Conservation (phyloP, 176 grass and related monocot species). For the Coix lacrymajobi region DNA sequence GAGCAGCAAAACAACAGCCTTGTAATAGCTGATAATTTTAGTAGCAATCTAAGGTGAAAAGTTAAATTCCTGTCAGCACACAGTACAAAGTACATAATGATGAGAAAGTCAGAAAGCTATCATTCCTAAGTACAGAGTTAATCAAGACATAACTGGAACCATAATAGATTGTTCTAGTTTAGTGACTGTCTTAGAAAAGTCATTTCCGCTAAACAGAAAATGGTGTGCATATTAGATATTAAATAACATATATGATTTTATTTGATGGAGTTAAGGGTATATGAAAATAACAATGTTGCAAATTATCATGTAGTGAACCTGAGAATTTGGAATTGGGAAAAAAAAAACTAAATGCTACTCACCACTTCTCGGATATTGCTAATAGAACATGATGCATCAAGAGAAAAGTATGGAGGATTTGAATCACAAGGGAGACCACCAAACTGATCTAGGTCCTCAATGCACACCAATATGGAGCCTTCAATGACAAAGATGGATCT, state of each 20-base stretch:
- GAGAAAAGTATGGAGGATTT: conserved; percentile 58
- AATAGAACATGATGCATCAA: conserved; percentile 61
- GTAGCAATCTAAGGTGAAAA: background rate
- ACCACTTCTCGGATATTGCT: conserved; percentile 83
- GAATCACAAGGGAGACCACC: conserved; percentile 48
- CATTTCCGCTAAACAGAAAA: conserved; percentile 6
- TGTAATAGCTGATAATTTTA: background rate
- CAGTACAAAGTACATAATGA: background rate
- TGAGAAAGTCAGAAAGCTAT: background rate
- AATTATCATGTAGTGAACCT: background rate
- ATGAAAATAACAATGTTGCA: background rate
- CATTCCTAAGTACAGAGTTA: background rate
- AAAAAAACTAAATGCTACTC: conserved; percentile 28
- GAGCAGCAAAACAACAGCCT: background rate
- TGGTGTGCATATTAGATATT: background rate
- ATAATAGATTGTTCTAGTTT: background rate
- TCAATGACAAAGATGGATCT: conserved; percentile 71
- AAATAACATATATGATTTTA: background rate
- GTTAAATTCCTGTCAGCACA: background rate
- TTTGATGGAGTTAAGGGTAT: background rate
- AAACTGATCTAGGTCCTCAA: conserved; percentile 78
- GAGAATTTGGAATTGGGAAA: conserved; percentile 27
- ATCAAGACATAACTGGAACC: background rate
- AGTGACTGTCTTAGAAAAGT: background rate
- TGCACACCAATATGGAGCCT: conserved; percentile 61